A percentile compares a stretch with the other conserved stretches of the same genome.
Evolutionary conservation across 495 filamentous ascomycete species (phyloP).

Genomic region (Haplographium delicatum): DNA sequence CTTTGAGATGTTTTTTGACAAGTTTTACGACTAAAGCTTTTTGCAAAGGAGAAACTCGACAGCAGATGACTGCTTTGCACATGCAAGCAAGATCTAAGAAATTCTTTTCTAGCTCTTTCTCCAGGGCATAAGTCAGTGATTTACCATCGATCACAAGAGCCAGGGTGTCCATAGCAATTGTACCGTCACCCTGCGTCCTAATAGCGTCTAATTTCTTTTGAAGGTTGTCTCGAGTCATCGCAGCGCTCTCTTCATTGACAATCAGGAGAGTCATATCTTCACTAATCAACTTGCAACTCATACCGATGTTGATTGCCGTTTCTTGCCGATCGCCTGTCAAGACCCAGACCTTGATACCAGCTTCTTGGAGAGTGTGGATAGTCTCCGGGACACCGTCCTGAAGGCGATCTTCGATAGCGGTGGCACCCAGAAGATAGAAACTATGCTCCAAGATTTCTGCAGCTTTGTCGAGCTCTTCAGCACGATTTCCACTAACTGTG

Average conservation of each 20-base stretch:
- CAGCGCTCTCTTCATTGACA: constrained; percentile 80
- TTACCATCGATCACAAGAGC: constrained; percentile 97
- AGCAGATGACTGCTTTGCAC: constrained; percentile 99
- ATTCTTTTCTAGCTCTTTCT: constrained; percentile 87
- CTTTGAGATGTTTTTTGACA: constrained; percentile 91
- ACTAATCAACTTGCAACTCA: constrained; percentile 98
- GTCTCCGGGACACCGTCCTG: constrained; percentile 99
- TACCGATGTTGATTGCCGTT: constrained; percentile 99
- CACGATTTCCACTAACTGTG: constrained; percentile 85
- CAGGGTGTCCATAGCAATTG: constrained; percentile 76
- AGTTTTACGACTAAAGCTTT: constrained; percentile 98
- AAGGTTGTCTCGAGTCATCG: constrained; percentile 75
- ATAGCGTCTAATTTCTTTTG: constrained; percentile 91
- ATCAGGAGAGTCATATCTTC: constrained; percentile 99
- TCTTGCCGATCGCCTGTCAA: constrained; percentile 97
- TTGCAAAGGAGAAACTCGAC: constrained; percentile 97
- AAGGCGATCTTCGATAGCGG: constrained; percentile 93
- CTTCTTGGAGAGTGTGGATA: constrained; percentile 93
- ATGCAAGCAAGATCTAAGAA: constrained; percentile 90
- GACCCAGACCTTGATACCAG: constrained; percentile 99
- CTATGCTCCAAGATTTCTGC: constrained; percentile 92
- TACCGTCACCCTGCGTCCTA: constrained; percentile 60
- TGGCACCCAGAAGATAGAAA: constrained; percentile 87
- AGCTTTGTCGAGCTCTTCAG: constrained; percentile 95
- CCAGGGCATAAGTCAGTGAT: constrained; percentile 87